A percentile compares a stretch with the other conserved stretches of the same genome.
These are phyloP conservation scores for Warburgia ugandensis DNA, from an alignment of 164 flowering plant species.

Conservation along the genomic window DNA sequence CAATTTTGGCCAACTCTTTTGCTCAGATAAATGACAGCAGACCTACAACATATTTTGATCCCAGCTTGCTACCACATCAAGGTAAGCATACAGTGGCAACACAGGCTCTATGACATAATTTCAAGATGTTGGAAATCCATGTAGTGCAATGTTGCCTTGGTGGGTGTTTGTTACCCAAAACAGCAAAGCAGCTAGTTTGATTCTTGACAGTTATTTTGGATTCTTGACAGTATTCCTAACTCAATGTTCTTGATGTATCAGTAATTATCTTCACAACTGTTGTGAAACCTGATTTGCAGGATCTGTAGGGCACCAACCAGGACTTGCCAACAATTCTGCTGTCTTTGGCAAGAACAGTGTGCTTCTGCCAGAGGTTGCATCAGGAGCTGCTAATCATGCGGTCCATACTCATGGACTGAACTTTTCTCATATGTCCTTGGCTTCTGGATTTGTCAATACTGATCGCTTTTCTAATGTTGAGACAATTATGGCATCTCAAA, in stretches of 20 bases:
- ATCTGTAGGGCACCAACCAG: slow-evolving; percentile 69
- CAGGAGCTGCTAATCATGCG: slow-evolving; percentile 69
- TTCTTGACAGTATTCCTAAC: too few relatives aligned
- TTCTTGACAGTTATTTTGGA: too few relatives aligned
- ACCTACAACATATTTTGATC: slow-evolving; percentile 46
- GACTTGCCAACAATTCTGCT: slow-evolving; percentile 36
- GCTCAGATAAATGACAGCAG: slow-evolving; percentile 31
- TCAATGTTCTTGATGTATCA: neutral
- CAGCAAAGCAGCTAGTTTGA: too few relatives aligned
- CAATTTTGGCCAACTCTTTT: slow-evolving; percentile 27
- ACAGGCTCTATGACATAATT: too few relatives aligned
- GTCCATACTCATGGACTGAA: slow-evolving; percentile 92
- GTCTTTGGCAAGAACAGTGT: slow-evolving; percentile 45
- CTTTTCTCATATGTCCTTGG: slow-evolving; percentile 38
- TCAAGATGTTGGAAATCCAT: too few relatives aligned
- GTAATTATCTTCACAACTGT: slow-evolving; percentile 4
- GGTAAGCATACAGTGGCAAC: too few relatives aligned
- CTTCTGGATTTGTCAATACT: slow-evolving; percentile 36
- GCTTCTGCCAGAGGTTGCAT: slow-evolving; percentile 45
- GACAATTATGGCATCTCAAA: slow-evolving; percentile 47
- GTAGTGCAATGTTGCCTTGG: too few relatives aligned
- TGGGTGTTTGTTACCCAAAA: too few relatives aligned
- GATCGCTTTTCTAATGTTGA: slow-evolving; percentile 61
- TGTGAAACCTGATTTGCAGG: slow-evolving; percentile 65
- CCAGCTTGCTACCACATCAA: slow-evolving; percentile 55